phyloP scores from a whole-genome alignment of 2,329 filamentous ascomycete species.

The Coleophoma crateriformis region DNA sequence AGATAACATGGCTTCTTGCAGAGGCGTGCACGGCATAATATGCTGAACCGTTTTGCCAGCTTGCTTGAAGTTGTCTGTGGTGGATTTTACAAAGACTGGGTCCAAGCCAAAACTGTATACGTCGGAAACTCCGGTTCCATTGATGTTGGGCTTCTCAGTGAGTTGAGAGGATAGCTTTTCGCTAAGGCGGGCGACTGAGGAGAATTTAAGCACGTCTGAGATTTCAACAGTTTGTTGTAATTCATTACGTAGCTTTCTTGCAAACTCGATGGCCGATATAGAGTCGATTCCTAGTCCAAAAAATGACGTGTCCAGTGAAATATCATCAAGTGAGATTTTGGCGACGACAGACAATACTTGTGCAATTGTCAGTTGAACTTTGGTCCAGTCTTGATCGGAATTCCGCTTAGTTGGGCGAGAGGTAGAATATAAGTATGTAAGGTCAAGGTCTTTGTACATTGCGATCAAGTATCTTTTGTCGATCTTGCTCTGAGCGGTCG shows the following conservation, averaged over 20 bases:
- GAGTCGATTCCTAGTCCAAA: slow-evolving; percentile 79
- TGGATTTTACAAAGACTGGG: slow-evolving; percentile 12
- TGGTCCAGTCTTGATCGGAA: slow-evolving; percentile 37
- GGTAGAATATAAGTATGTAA: slow-evolving; percentile 35
- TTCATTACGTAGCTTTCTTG: slow-evolving; percentile 45
- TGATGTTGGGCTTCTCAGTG: not conserved
- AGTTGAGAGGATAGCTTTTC: slow-evolving; percentile 18
- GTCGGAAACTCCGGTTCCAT: not conserved
- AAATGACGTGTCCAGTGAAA: slow-evolving; percentile 66
- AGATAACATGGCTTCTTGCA: slow-evolving; percentile 85
- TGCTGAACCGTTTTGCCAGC: slow-evolving; percentile 34
- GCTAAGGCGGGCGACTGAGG: slow-evolving; percentile 59
- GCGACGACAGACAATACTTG: slow-evolving; percentile 46
- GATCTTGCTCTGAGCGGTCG: slow-evolving; percentile 70
- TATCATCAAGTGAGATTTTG: slow-evolving; percentile 33
- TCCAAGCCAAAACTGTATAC: slow-evolving; percentile 17
- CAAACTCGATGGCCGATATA: slow-evolving; percentile 69
- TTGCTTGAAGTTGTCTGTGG: slow-evolving; percentile 10
- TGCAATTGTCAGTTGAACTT: slow-evolving; percentile 51
- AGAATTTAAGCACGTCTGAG: slow-evolving; percentile 62
- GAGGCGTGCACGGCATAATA: slow-evolving; percentile 75
- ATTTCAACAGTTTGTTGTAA: slow-evolving; percentile 51
- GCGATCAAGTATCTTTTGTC: slow-evolving; percentile 51
- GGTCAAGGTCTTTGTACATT: slow-evolving; percentile 40
- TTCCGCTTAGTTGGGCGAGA: slow-evolving; percentile 9